A percentile compares a stretch with the other conserved stretches of the same genome.
Conservation (phyloP, 2,329 filamentous ascomycete species). For the Endothia cerciana region DNA sequence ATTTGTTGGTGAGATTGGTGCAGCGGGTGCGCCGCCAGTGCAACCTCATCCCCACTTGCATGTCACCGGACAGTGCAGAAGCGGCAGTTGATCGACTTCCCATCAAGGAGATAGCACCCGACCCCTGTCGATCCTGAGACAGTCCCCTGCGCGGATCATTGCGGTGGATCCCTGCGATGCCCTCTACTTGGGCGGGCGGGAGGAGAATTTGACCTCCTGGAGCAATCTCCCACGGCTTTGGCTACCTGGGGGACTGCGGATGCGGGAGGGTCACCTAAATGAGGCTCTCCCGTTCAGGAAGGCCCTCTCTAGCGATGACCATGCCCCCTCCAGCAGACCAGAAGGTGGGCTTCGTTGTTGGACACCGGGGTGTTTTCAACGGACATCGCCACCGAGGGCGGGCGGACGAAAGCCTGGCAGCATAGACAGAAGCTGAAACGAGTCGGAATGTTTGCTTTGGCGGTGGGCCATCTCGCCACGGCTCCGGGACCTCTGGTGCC, state of each 20-base stretch:
- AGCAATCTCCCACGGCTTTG: constrained; percentile 10
- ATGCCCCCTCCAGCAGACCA: not conserved
- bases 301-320: not conserved
- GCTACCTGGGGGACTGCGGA: not conserved
- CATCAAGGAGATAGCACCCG: not conserved
- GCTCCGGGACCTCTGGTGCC: not conserved
- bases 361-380: not conserved
- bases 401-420: not conserved
- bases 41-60: constrained; percentile 4
- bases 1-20: constrained; percentile 3
- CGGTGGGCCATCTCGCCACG: not conserved
- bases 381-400: not conserved
- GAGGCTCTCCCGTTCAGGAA: constrained; percentile 15
- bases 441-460: not conserved
- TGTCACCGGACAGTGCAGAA: constrained; percentile 3
- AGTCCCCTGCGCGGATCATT: constrained; percentile 16
- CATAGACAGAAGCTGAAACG: not conserved
- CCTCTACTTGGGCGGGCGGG: not conserved
- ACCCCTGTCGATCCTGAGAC: constrained; percentile 21
- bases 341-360: not conserved
- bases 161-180: constrained; percentile 4
- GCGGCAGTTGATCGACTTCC: constrained; percentile 14
- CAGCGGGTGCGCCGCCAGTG: not conserved
- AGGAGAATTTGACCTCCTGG: constrained; percentile 3
- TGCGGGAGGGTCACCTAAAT: constrained; percentile 11